These are phyloP conservation scores for Bromus sterilis DNA, from an alignment of 176 grass and related monocot genomes.

Conservation along the genomic window DNA sequence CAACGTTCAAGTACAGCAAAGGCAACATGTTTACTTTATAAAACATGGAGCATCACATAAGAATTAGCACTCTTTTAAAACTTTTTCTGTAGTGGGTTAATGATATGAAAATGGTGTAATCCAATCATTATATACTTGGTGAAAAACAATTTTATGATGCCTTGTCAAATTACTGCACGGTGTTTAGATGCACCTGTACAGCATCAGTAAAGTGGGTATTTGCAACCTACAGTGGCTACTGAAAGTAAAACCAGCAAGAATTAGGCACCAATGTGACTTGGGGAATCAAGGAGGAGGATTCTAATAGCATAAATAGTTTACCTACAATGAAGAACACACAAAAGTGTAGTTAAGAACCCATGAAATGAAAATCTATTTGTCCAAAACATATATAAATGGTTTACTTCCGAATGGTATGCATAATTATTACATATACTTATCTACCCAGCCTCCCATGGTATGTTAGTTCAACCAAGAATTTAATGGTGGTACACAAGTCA, in stretches of 20 bases:
- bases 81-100: background rate
- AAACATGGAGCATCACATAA: constrained; percentile 1
- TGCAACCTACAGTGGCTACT: background rate
- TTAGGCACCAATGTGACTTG: background rate
- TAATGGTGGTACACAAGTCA: background rate
- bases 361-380: background rate
- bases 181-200: background rate
- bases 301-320: background rate
- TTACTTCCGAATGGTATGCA: background rate
- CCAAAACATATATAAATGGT: no score
- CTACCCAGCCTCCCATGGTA: background rate
- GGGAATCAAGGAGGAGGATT: background rate
- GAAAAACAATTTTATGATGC: background rate
- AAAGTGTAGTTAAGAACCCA: background rate
- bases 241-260: background rate
- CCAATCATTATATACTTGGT: background rate
- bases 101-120: background rate
- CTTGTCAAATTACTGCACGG: background rate
- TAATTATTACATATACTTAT: background rate
- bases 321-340: background rate
- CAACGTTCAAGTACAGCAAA: background rate
- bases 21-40: constrained; percentile 9
- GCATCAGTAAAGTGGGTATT: background rate
- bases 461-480: background rate
- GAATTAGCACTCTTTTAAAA: background rate